Evolutionary conservation across 176 grass and related monocot genomes (phyloP).

Genomic region (Pharus latifolius): DNA sequence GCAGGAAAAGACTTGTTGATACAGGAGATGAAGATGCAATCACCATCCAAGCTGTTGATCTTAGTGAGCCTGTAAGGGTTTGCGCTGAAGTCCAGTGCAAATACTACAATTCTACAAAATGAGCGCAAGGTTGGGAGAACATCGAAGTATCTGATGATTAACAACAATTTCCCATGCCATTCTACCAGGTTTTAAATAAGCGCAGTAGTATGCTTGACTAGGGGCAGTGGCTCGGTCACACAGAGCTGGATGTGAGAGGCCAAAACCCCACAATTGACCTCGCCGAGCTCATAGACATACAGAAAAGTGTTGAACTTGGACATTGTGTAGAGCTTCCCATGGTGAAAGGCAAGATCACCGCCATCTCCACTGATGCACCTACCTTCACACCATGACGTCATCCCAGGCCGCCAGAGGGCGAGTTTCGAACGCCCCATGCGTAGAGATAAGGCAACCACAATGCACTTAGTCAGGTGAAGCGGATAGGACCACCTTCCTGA

Average conservation of each 20-base stretch:
- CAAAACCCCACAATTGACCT: neutral
- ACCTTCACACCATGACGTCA: constrained; percentile 12
- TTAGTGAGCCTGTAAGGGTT: neutral
- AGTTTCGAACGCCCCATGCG: neutral
- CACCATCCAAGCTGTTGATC: constrained; percentile 15
- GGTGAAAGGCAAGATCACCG: constrained; percentile 12
- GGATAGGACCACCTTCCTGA: constrained; percentile 26
- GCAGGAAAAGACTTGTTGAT: constrained; percentile 14
- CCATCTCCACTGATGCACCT: constrained; percentile 15
- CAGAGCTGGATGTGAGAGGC: constrained; percentile 7
- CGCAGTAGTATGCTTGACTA: neutral
- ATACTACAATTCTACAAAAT: neutral
- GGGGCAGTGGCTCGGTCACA: neutral
- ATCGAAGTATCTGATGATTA: neutral
- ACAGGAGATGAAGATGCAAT: constrained; percentile 32
- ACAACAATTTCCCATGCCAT: constrained; percentile 28
- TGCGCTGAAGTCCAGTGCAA: neutral
- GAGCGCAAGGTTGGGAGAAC: neutral
- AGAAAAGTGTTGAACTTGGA: neutral
- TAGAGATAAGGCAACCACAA: constrained; percentile 1
- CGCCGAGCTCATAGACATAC: neutral
- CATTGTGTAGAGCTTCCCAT: constrained; percentile 18
- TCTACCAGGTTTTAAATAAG: neutral
- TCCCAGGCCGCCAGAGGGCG: constrained; percentile 14
- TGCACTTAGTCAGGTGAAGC: constrained; percentile 10